Percentiles rank a stretch among this genome's conserved stretches.
phyloP scores from a whole-genome alignment of 1,284 basidiomycete genomes.

The Naganishia cerealis region DNA sequence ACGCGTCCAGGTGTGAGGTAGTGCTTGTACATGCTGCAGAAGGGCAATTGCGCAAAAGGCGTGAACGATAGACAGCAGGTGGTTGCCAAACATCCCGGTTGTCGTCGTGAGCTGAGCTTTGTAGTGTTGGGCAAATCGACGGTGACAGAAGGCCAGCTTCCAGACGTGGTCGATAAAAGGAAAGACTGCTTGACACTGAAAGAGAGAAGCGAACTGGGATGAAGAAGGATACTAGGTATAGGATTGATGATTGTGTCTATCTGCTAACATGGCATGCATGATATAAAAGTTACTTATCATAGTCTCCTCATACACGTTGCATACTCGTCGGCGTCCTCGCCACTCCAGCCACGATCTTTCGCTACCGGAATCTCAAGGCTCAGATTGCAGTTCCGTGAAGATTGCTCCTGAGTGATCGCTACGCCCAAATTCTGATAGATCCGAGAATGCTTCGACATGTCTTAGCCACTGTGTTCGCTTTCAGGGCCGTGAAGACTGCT shows the following conservation, averaged over 20 bases:
- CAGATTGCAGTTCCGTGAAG: neutral
- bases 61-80: neutral
- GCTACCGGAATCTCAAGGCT: neutral
- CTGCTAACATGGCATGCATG: neutral
- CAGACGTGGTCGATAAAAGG: neutral
- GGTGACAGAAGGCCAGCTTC: constrained; percentile 11
- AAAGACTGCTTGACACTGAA: neutral
- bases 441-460: neutral
- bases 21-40: constrained; percentile 13
- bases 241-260: neutral
- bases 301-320: neutral
- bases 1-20: constrained; percentile 5
- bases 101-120: neutral
- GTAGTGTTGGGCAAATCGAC: neutral
- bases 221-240: neutral
- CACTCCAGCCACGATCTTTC: neutral
- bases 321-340: neutral
- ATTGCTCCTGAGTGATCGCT: neutral
- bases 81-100: constrained; percentile 9
- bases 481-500: neutral
- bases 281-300: neutral
- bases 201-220: neutral
- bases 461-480: constrained; percentile 2
- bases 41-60: neutral
- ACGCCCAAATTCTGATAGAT: neutral